Evolutionary conservation across 768 basidiomycete species (phyloP).

Genomic region (Gymnopilus junonius): DNA sequence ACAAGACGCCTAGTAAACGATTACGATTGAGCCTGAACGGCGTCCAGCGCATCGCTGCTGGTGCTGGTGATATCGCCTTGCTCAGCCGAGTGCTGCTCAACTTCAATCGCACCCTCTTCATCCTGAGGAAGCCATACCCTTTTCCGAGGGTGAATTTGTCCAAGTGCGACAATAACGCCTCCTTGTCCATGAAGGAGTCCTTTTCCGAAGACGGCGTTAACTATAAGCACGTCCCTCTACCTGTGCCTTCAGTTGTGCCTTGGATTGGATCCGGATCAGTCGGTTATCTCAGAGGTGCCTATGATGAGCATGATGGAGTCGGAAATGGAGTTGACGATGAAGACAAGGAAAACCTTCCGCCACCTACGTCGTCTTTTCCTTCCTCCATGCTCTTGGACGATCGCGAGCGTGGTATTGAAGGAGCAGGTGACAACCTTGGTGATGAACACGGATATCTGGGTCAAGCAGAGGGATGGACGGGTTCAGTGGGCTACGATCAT

Average conservation of each 20-base stretch:
- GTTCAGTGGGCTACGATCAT: background rate
- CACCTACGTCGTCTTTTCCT: background rate
- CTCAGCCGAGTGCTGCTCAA: background rate
- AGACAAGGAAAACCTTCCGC: conserved; percentile 25
- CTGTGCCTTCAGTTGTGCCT: background rate
- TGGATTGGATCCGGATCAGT: background rate
- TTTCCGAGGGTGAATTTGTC: background rate
- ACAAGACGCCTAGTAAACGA: conserved; percentile 17
- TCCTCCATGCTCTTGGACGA: conserved; percentile 10
- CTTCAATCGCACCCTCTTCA: background rate
- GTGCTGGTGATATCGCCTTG: background rate
- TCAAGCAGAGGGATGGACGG: background rate
- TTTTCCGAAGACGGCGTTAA: too few species aligned
- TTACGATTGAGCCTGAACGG: conserved; percentile 3
- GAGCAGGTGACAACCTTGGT: background rate
- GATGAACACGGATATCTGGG: background rate
- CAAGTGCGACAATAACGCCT: too few species aligned
- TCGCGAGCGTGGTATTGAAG: background rate
- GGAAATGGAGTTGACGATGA: conserved; percentile 9
- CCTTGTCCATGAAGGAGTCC: too few species aligned
- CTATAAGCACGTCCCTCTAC: background rate
- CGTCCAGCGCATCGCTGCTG: background rate
- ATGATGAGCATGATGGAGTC: too few species aligned
- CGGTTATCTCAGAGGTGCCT: too few species aligned
- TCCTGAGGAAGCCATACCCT: background rate